Conservation (phyloP, 768 basidiomycete species). For the Lactarius sanguifluus region DNA sequence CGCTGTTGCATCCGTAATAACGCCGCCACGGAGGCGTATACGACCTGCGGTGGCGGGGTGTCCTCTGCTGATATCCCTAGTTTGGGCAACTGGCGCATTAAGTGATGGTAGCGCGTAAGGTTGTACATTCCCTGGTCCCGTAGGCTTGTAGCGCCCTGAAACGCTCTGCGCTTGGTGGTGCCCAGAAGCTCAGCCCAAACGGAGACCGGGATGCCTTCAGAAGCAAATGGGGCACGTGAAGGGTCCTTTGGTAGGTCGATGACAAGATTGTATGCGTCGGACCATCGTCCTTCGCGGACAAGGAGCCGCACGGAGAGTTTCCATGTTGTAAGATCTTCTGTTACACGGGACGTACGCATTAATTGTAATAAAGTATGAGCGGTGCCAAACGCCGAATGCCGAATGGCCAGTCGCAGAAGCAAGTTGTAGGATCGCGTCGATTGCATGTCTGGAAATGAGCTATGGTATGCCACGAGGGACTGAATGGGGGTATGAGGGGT, state of each 20-base stretch:
- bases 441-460: conserved; percentile 35
- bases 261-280: conserved; percentile 49
- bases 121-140: conserved; percentile 24
- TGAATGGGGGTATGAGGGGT: conserved; percentile 35
- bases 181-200: conserved; percentile 66
- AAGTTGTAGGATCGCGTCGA: conserved; percentile 47
- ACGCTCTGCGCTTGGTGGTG: conserved; percentile 41
- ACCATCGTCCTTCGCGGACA: conserved; percentile 56
- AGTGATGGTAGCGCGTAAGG: conserved; percentile 17
- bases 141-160: conserved; percentile 28
- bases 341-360: conserved; percentile 48
- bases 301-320: conserved; percentile 58
- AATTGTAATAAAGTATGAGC: conserved; percentile 45
- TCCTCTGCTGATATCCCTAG: conserved; percentile 5
- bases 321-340: conserved; percentile 52
- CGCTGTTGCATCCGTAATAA: conserved; percentile 26
- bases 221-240: conserved; percentile 12
- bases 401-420: conserved; percentile 50
- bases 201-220: conserved; percentile 38
- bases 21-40: conserved; percentile 19
- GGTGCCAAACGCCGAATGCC: conserved; percentile 48
- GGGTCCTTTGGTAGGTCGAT: conserved; percentile 1
- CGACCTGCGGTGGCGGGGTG: conserved; percentile 15
- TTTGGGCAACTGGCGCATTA: conserved; percentile 21
- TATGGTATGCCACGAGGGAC: conserved; percentile 54